A percentile compares a stretch with the other conserved stretches of the same genome.
phyloP scores from a whole-genome alignment of 78 protist species.

The Paratrimastix pyriformis region DNA sequence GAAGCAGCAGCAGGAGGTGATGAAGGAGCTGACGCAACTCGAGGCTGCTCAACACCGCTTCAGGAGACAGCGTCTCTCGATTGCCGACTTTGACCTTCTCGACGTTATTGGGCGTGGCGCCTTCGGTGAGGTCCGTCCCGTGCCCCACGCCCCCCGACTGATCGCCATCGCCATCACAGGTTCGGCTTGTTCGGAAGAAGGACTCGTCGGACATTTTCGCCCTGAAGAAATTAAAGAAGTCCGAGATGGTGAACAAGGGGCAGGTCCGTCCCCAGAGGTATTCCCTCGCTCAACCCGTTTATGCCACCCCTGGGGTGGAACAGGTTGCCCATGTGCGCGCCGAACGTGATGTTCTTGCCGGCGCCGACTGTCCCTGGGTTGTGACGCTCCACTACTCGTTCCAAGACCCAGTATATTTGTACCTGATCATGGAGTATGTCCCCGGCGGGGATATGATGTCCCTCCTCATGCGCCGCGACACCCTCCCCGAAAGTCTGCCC shows the following conservation, averaged over 20 bases:
- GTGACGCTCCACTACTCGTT: constrained; percentile 54
- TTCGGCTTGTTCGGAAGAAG: not conserved
- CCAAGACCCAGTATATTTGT: constrained; percentile 44
- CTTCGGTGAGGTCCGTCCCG: constrained; percentile 48
- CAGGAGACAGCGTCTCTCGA: not conserved
- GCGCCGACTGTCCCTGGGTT: constrained; percentile 19
- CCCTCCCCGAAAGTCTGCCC: constrained; percentile 36
- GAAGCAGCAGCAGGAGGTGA: not conserved
- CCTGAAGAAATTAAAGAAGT: not conserved
- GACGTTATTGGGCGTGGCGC: constrained; percentile 72
- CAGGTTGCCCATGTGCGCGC: not conserved
- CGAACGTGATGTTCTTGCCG: constrained; percentile 27
- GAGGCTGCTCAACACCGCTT: not conserved
- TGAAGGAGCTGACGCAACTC: constrained; percentile 1
- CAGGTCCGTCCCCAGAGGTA: not conserved
- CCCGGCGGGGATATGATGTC: constrained; percentile 74
- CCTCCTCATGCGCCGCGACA: constrained; percentile 30
- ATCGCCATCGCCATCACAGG: not conserved
- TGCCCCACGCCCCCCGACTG: not conserved
- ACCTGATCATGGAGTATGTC: constrained; percentile 64
- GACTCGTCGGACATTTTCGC: not conserved
- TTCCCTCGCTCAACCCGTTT: no score
- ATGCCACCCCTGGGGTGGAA: not conserved
- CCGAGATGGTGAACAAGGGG: not conserved
- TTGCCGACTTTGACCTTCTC: constrained; percentile 50